Base-by-base conservation (phyloP, 2,329 filamentous ascomycete genomes). In the Nemania abortiva region DNA sequence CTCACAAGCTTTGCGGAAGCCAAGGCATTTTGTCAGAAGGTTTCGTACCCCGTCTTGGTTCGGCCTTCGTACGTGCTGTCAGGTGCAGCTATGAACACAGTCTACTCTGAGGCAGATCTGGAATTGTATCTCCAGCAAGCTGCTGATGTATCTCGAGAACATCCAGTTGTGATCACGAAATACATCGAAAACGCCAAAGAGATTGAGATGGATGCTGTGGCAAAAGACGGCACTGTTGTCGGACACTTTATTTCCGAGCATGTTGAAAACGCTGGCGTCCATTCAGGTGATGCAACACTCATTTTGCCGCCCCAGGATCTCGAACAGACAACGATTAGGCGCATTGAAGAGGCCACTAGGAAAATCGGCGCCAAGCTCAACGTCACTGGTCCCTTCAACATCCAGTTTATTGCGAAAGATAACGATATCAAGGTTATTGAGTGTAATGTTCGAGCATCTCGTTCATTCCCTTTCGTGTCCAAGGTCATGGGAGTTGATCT, bases 371-470 rank as follows among this genome's bases (percentile, higher is more conserved):
- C 92, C 71, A 95, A 96, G 18, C 88, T 98, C 68, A 98, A 98
- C 79, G 92, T 99, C 65, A 98, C 96, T 49, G 96, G 96, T 58
- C 96, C 96, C 24, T 98, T 92, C 88, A 99, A 99, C 83, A 99
- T 99, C 72, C 96, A 99, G 81, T 98, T 99, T 84, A 99, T 99
- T 77, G 96, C 96, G 77, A 98, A 98, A 85, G 95, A 98, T 81
- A 98, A 98, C 80, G 95, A 98, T 74, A 98, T 99, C 86, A 98
- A 98, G 86, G 96, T 99, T 74, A 99, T 99, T 73, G 96, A 99
- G 84, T 98, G 96, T 83, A 99, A 99, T 77, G 96, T 98, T 69
- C 91, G 96, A 72, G 96, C 96, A 18, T 98, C 96, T 54, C 89
- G 96, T 73, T 98, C 95, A 0, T 98, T 98, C 87, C 96, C 96